Evolutionary conservation across 1,139 yeast genomes (phyloP).

Genomic region (Diutina mesorugosa): DNA sequence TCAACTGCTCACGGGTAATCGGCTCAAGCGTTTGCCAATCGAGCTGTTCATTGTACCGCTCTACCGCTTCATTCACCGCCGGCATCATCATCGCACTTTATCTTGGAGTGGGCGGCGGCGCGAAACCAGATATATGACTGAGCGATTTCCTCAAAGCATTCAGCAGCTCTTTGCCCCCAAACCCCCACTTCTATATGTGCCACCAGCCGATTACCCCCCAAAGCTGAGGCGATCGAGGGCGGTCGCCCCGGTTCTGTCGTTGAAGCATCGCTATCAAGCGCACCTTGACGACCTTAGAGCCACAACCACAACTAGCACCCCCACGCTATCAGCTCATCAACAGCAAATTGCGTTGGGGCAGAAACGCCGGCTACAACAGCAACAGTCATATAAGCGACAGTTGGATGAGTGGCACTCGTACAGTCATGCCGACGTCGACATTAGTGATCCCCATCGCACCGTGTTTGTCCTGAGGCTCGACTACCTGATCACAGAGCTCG

Average conservation of each 20-base stretch:
- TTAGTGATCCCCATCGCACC: slow-evolving; percentile 65
- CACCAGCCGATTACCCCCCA: slow-evolving; percentile 44
- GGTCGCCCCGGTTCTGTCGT: slow-evolving; percentile 39
- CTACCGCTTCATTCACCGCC: neutral
- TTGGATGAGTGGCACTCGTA: slow-evolving; percentile 25
- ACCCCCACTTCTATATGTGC: slow-evolving; percentile 47
- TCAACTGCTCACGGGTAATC: slow-evolving; percentile 22
- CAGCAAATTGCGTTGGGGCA: slow-evolving; percentile 11
- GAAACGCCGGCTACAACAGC: slow-evolving; percentile 10
- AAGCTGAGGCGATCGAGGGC: slow-evolving; percentile 34
- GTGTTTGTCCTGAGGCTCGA: slow-evolving; percentile 65
- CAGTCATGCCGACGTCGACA: slow-evolving; percentile 40
- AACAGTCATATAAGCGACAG: slow-evolving; percentile 21
- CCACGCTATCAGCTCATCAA: slow-evolving; percentile 9
- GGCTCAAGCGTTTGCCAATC: slow-evolving; percentile 19
- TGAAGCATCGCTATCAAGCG: slow-evolving; percentile 22
- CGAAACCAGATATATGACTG: slow-evolving; percentile 5
- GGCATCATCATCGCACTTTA: neutral
- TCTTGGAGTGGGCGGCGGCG: neutral
- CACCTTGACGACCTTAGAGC: neutral
- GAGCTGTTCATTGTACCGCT: slow-evolving; percentile 8
- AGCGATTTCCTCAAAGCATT: slow-evolving; percentile 52
- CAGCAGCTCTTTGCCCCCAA: slow-evolving; percentile 56
- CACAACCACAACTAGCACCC: neutral
- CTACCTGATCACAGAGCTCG: slow-evolving; percentile 56